These are phyloP conservation scores for Eimeria praecox DNA, from an alignment of 169 alveolate genomes.

Conservation along the genomic window DNA sequence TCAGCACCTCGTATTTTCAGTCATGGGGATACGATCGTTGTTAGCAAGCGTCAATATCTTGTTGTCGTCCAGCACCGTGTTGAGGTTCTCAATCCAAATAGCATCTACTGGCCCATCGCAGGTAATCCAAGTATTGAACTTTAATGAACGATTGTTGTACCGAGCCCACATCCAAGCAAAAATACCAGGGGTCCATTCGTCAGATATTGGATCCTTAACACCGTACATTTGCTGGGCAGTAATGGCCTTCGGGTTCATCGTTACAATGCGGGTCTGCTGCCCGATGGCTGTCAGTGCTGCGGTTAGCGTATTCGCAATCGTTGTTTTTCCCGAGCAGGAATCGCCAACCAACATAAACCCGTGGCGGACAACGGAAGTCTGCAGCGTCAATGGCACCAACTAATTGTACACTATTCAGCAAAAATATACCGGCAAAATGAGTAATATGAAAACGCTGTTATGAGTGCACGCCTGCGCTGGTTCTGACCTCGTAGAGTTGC, in stretches of 20 bases:
- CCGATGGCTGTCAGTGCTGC: slow-evolving; percentile 93
- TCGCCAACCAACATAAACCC: slow-evolving; percentile 99
- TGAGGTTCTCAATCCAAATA: slow-evolving; percentile 97
- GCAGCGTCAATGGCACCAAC: slow-evolving; percentile 79
- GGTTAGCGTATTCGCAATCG: slow-evolving; percentile 95
- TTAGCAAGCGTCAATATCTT: slow-evolving; percentile 96
- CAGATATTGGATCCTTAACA: slow-evolving; percentile 95
- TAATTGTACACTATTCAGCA: neutral
- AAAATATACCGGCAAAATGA: neutral
- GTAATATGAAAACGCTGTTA: neutral
- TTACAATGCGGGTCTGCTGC: slow-evolving; percentile 91
- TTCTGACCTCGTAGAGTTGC: slow-evolving; percentile 89
- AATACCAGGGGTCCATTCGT: slow-evolving; percentile 98
- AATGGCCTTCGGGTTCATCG: slow-evolving; percentile 98
- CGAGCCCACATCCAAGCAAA: slow-evolving; percentile 97
- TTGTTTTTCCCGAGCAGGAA: slow-evolving; percentile 98
- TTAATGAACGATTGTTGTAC: slow-evolving; percentile 93
- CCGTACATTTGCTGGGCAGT: slow-evolving; percentile 95
- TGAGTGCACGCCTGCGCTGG: neutral
- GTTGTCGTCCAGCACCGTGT: slow-evolving; percentile 98
- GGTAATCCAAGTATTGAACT: slow-evolving; percentile 96
- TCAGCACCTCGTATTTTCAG: slow-evolving; percentile 90
- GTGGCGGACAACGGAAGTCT: slow-evolving; percentile 98
- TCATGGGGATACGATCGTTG: slow-evolving; percentile 97
- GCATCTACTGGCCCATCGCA: slow-evolving; percentile 99